Conservation (phyloP, 208 protist genomes). For the Trypanosoma conorhini region DNA sequence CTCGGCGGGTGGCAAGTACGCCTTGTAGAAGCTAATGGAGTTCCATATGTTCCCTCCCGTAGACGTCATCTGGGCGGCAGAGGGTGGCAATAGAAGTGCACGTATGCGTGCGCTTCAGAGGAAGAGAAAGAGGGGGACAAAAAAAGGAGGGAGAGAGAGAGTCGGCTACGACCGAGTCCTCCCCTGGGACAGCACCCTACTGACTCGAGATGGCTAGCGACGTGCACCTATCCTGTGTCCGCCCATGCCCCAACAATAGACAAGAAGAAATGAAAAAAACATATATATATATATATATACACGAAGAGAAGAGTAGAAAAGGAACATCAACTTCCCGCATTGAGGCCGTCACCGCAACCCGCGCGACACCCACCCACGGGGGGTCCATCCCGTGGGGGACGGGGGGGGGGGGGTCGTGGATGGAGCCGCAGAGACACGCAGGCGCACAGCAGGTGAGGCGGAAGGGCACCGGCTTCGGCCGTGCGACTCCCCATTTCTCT, state of each 20-base stretch:
- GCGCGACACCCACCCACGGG: too few species aligned
- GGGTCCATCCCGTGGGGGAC: too few species aligned
- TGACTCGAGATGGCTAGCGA: neutral
- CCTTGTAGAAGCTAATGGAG: constrained; percentile 65
- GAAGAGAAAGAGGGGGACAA: too few species aligned
- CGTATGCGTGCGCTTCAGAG: too few species aligned
- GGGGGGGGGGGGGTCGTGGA: too few species aligned
- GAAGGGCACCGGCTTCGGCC: too few species aligned
- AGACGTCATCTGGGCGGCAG: constrained; percentile 33
- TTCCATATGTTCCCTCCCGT: constrained; percentile 45
- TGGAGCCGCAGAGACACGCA: too few species aligned
- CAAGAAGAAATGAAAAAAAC: constrained; percentile 9
- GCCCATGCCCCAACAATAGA: neutral
- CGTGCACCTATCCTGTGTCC: neutral
- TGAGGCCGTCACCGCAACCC: too few species aligned
- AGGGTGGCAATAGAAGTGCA: neutral
- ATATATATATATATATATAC: constrained; percentile 22
- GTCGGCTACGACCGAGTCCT: neutral
- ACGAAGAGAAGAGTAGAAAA: constrained; percentile 11
- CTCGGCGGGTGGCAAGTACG: constrained; percentile 64
- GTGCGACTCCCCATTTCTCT: too few species aligned
- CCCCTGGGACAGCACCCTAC: neutral
- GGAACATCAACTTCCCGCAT: neutral
- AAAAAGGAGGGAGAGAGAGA: neutral
- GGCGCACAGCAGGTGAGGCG: too few species aligned